A percentile compares a stretch with the other conserved stretches of the same genome.
These are phyloP conservation scores for Stenocarpella maydis DNA, from an alignment of 2,329 filamentous ascomycete species.

Conservation along the genomic window DNA sequence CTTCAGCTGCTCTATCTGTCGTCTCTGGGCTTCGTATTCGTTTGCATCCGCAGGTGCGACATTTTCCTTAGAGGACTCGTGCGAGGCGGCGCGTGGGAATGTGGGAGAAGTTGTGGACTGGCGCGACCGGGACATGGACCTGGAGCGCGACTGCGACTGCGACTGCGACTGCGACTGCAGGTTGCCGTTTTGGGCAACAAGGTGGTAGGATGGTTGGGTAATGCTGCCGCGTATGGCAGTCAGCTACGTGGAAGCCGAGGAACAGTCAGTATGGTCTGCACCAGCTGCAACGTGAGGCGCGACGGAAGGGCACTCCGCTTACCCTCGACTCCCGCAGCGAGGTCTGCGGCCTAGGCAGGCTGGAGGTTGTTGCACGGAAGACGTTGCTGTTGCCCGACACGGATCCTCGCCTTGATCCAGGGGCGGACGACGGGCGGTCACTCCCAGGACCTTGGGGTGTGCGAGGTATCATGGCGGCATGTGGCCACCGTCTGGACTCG, in stretches of 20 bases:
- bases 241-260: conserved; percentile 36
- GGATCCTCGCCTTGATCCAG: conserved; percentile 39
- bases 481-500: neutral
- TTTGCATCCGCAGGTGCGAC: conserved; percentile 66
- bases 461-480: conserved; percentile 35
- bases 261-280: neutral
- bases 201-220: conserved; percentile 49
- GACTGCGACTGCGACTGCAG: conserved; percentile 14
- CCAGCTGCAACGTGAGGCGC: neutral
- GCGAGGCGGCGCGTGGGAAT: conserved; percentile 54
- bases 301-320: conserved; percentile 22
- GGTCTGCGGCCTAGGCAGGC: conserved; percentile 40
- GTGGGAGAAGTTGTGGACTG: conserved; percentile 32
- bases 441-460: conserved; percentile 40
- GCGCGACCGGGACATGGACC: conserved; percentile 24
- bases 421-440: conserved; percentile 36
- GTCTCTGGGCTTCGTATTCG: conserved; percentile 65
- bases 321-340: conserved; percentile 44
- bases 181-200: conserved; percentile 47
- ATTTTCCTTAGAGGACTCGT: conserved; percentile 68
- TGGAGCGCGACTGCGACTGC: conserved; percentile 22
- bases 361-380: conserved; percentile 40
- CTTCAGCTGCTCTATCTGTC: conserved; percentile 78
- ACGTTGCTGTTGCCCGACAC: conserved; percentile 38
- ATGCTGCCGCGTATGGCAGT: conserved; percentile 41